Base-by-base conservation (phyloP, 1,139 yeast species). In the Geotrichum cucujoidarum region DNA sequence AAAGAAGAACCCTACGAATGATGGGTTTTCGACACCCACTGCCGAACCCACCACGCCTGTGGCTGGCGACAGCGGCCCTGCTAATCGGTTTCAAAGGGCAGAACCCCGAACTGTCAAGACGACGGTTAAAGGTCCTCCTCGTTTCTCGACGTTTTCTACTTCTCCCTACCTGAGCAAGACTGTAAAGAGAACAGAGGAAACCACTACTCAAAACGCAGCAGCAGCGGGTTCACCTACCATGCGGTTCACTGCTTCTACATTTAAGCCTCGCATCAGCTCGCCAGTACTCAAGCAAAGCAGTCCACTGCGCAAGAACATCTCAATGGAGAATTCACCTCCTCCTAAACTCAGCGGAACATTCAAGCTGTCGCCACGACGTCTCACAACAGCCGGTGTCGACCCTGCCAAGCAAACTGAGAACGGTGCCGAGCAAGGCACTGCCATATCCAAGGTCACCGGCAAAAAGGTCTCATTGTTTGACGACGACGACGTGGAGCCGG, bases 381-480 rank as follows among this genome's bases (percentile, higher is more conserved):
- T 24, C 8, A 24, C 27, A 24, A 6, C 27, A 6, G 27, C 6
- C 6, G 27, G 27, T n/a, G 13, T 30, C 33, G 33, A n/a, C 14
- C 5, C 8, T n/a, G 33, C 14, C 8, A n/a, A n/a, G 7, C 6
- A 6, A 30, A 6, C 32, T 3, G n/a, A 24, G 18, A 16, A 25
- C 14, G 20, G 14, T 24, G 4, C 14, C 18, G 18, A 20, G 21
- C 14, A 27, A 11, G 18, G 7, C 8, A 35, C 38, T 10, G 38
- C 38, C 16, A 16, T 35, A 6, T 35, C 38, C 14, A 35, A 21
- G 27, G 14, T 16, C 2, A 35, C 27, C 3, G 38, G 35, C 13
- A 30, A 18, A 25, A 40, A 42, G 24, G n/a, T 36, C 11, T 45
- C 48, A 18, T 29, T 45, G 14, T 40, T 45, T 33, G 48, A 45